A percentile compares a stretch with the other conserved stretches of the same genome.
Evolutionary conservation across 2,329 filamentous ascomycete genomes (phyloP).

Genomic region (Microcyclospora tardicrescens): DNA sequence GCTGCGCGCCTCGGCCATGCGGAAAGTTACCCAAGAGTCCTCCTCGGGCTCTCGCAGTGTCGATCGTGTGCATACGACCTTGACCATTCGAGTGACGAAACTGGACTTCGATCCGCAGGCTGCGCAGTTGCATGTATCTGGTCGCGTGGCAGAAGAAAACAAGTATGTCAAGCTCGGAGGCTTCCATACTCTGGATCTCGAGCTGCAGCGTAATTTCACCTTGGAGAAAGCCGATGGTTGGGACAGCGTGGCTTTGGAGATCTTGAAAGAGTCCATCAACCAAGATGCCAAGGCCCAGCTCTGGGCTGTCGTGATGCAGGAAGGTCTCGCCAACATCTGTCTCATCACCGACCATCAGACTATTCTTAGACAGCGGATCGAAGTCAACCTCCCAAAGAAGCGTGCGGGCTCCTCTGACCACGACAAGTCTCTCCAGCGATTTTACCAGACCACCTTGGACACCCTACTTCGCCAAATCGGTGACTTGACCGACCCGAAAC

Average conservation of each 20-base stretch:
- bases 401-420: conserved; percentile 49
- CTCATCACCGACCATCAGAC: conserved; percentile 71
- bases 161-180: conserved; percentile 53
- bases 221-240: conserved; percentile 74
- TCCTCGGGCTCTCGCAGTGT: conserved; percentile 47
- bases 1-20: conserved; percentile 52
- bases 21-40: conserved; percentile 49
- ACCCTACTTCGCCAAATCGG: conserved; percentile 60
- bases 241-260: conserved; percentile 76
- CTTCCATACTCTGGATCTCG: conserved; percentile 67
- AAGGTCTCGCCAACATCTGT: conserved; percentile 72
- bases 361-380: conserved; percentile 56
- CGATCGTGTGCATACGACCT: conserved; percentile 48
- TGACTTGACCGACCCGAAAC: conserved; percentile 56
- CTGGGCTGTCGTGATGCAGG: conserved; percentile 87
- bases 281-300: conserved; percentile 69
- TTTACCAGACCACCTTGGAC: conserved; percentile 64
- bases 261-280: conserved; percentile 65
- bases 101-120: conserved; percentile 59
- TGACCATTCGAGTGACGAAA: conserved; percentile 52
- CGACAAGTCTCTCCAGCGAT: conserved; percentile 45
- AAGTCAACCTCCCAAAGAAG: conserved; percentile 56
- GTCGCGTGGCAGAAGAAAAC: conserved; percentile 53
- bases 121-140: conserved; percentile 55
- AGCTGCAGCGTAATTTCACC: conserved; percentile 76